Conservation (phyloP, 306 rosid genomes). For the Purshia tridentata region DNA sequence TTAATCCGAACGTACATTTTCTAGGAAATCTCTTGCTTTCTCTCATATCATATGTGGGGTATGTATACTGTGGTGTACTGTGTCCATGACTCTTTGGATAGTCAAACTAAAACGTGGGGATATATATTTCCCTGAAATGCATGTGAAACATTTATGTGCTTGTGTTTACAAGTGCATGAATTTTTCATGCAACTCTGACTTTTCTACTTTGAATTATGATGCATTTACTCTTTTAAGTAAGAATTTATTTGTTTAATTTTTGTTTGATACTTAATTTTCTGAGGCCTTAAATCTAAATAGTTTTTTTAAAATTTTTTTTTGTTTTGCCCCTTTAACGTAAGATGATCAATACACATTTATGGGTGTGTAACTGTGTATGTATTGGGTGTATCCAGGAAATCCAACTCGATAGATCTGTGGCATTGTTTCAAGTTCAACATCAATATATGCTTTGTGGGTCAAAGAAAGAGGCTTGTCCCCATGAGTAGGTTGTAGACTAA, state of each 20-base stretch:
- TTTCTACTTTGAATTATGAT: no score
- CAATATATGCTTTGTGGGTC: not conserved
- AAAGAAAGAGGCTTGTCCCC: conserved; percentile 31
- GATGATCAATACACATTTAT: no score
- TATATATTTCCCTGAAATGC: not conserved
- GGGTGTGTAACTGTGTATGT: no score
- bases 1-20: not conserved
- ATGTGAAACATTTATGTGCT: not conserved
- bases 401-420: not conserved
- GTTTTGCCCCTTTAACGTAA: no score
- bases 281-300: no score
- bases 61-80: no score
- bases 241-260: no score
- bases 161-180: conserved; percentile 8
- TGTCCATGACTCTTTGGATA: not conserved
- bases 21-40: not conserved
- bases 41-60: not conserved
- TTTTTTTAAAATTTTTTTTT: no score
- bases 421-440: conserved; percentile 11
- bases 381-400: not conserved
- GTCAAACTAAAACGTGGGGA: conserved; percentile 26
- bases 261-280: no score
- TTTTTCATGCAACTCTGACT: not conserved
- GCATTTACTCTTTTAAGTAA: no score
- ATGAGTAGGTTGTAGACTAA: not conserved